Evolutionary conservation across 2,329 filamentous ascomycete species (phyloP).

Genomic region (Fusarium nurragi): DNA sequence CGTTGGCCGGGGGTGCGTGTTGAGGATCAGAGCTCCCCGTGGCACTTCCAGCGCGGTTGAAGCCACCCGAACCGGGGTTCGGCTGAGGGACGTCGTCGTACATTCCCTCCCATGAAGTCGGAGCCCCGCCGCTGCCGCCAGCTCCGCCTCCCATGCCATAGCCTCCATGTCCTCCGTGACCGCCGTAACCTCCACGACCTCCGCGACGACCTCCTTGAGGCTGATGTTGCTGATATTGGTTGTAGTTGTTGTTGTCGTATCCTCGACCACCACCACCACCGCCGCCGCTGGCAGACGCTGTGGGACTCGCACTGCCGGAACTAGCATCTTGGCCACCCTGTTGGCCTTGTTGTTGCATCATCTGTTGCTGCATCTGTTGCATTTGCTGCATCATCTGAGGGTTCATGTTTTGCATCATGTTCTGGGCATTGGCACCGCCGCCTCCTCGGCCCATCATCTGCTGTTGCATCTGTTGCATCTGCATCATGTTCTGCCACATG

Average conservation of each 20-base stretch:
- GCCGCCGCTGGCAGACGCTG: conserved; percentile 31
- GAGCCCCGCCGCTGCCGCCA: conserved; percentile 68
- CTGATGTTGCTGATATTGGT: conserved; percentile 58
- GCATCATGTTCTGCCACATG: conserved; percentile 80
- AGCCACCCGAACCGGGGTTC: conserved; percentile 61
- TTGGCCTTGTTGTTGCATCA: conserved; percentile 54
- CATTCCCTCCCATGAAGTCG: conserved; percentile 97
- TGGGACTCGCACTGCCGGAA: conserved; percentile 35
- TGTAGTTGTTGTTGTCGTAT: conserved; percentile 47
- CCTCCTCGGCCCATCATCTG: conserved; percentile 59
- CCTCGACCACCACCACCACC: conserved; percentile 46
- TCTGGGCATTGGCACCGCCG: conserved; percentile 49
- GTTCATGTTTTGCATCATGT: conserved; percentile 56
- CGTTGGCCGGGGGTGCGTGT: conserved; percentile 63
- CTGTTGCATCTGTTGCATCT: conserved; percentile 76
- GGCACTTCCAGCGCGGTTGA: conserved; percentile 53
- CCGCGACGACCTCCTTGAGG: conserved; percentile 47
- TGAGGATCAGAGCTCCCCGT: conserved; percentile 54
- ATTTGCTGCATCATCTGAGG: conserved; percentile 69
- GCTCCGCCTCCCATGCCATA: conserved; percentile 49
- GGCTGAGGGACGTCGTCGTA: conserved; percentile 95
- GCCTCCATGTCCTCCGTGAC: conserved; percentile 38
- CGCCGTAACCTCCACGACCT: conserved; percentile 46
- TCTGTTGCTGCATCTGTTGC: conserved; percentile 58
- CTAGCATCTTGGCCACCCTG: conserved; percentile 45